Evolutionary conservation across 495 filamentous ascomycete genomes (phyloP), one percentile per base, ranked within the genome.

Genomic region (Glonium stellatum): DNA sequence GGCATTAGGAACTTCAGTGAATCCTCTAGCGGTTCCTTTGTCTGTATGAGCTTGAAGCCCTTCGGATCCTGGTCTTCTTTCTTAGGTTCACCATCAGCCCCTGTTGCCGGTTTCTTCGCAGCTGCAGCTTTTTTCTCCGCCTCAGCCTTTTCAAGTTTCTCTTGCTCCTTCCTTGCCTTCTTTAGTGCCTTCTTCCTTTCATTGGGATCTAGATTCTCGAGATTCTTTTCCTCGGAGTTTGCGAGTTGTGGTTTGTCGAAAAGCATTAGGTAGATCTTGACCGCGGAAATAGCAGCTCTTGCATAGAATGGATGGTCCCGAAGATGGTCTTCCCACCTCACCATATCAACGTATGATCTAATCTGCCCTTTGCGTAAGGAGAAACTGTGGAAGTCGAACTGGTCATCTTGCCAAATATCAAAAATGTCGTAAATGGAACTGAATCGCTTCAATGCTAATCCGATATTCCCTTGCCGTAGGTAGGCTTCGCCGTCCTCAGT

Each of bases 371-470:
- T 97, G 10, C 92, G 80, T 6, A 97, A 77, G 8, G 92, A 97
- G 75, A 97, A 99, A 72, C 84, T 88, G 76, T 99, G 93, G 79
- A 99, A 99, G 70, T 99, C 93, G 67, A 96, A 97, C 67, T 99
- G 93, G 65, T 99, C 93, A 65, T 99, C 93, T 64, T 95, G 86
- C 93, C 93, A 99, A 42, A 87, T 84, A 31, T 97, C 92, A 66
- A 99, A 97, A 58, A 97, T 91, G 74, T 92, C 90, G 71, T 84
- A 86, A 55, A 96, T 82, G 1, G 87, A 79, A 59, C 87, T 85
- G 69, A 93, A 92, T 36, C 93, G 84, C 76, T 99, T 99, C 44
- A 99, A 77, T 1, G 95, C 92, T 60, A 96, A 80, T 1, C 85
- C 88, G 47, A 90, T 75, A 66, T 91, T 89, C 63, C 84, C 84